Base-by-base conservation (phyloP, 179 eudicot species). In the Amaranthus tricolor region DNA sequence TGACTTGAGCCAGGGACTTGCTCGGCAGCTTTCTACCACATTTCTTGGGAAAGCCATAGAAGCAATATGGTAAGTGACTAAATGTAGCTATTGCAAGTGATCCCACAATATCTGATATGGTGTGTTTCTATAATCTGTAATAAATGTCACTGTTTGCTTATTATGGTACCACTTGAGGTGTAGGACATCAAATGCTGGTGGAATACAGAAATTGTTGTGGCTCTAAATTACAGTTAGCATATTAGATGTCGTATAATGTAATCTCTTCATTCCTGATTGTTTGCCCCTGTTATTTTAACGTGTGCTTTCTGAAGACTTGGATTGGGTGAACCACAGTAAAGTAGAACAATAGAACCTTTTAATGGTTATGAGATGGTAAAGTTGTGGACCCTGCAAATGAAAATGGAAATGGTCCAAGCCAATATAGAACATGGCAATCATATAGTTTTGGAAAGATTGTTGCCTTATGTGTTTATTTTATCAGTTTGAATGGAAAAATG, bases 1-100 rank as follows among this genome's bases (percentile, higher is more conserved):
- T 62, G 99, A 95, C 77, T 70, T 95, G 66, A 95, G 99, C 85
- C 99, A 93, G 81, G 99, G 99, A 9, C 84, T 95, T 72, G 99
- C 99, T 79, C 89, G 96, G 11, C 98, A 95, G 80, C 81, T 95
- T 58, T 93, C 99, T 19, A 84, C 85, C 7, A 71, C 97, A 43
- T 89, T 95, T 76, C 89, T 95, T 86, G 99, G 99, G 71, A 95
- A 89, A 83, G 91, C 85, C 62, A 91, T 95, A 48, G 99, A 93
- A 76, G 99, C 88, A 16, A 86, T 95, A 72, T 95, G 99, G 99
- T 95, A 83, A 78, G 90, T 79, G 65, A 77, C 59, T 62, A 14
- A 17, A n/a, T 71, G 43, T 48, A 62, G 21, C 16, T 16, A 62
- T n/a, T 50, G 11, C 68, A 48, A 1, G 45, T 15, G 52, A 50